Evolutionary conservation across 306 rosid genomes (phyloP), one percentile per base, ranked within the genome.

Genomic region (Quercus aquifolioides): DNA sequence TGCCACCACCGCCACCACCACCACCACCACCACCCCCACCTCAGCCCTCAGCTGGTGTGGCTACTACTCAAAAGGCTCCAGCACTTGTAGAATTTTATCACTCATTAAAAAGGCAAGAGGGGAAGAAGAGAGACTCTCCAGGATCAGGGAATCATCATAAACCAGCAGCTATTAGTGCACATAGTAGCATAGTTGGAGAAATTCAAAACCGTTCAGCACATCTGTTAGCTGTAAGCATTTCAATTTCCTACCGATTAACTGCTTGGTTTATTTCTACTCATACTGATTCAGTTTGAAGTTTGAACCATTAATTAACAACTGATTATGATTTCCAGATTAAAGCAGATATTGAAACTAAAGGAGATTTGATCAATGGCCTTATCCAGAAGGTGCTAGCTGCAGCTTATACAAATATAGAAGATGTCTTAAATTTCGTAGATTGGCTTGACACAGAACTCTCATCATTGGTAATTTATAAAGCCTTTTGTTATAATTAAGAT

Each of bases 181-280:
- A 94, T 65, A 89, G 84, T 79, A 91, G 97, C 91, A 91, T 94
- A 82, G 97, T 94, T 30, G 97, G 97, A 75, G 98, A 94, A 89
- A 91, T 94, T 81, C 94, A 94, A 73, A 94, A 88, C 82, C 98
- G 98, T 77, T 94, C 98, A 6, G 90, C 97, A 1, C 97, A 94
- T 91, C 93, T 94, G 38, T 85, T 91, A 83, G 97, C 97, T 20
- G 97, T 94, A 86, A 92, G 98, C 56, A 72, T 70, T 73, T 78
- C 51, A 17, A 41, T 67, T 67, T 82, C 55, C 23, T 41, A 4
- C 38, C 64, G 64, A 58, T 28, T 76, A 49, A 38, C 74, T 56
- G 25, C 26, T 76, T 85, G 3, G 12, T 69, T 72, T 86, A 56
- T 73, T 81, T 69, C 25, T 79, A 28, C 71, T 59, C 18, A 60